Percentiles rank a stretch among this genome's conserved stretches.
Conservation (phyloP, 2,329 filamentous ascomycete species). For the Cadophora luteo-olivacea region DNA sequence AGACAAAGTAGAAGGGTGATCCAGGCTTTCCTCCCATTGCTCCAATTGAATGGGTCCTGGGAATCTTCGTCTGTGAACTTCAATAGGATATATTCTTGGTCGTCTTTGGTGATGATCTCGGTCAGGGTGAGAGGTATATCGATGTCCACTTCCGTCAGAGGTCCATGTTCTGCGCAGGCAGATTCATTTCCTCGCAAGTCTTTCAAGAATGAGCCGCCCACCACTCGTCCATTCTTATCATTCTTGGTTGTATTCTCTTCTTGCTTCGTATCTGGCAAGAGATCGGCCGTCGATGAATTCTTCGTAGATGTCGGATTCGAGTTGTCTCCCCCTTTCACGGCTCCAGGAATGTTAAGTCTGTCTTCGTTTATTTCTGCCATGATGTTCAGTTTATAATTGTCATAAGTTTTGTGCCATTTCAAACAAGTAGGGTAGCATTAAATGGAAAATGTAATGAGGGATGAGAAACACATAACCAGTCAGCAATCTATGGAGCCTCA, state of each 20-base stretch:
- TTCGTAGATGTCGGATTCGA: conserved; percentile 7
- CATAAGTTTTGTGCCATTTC: background rate
- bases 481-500: conserved; percentile 16
- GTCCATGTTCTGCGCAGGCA: conserved; percentile 41
- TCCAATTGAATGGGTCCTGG: conserved; percentile 61
- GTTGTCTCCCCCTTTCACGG: conserved; percentile 7
- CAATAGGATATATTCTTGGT: conserved; percentile 53
- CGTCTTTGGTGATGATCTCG: conserved; percentile 50
- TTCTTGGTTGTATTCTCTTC: conserved; percentile 29
- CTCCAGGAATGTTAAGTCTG: background rate
- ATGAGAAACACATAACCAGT: background rate
- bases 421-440: no score
- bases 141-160: conserved; percentile 51
- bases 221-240: conserved; percentile 45
- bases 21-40: conserved; percentile 50
- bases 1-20: conserved; percentile 55
- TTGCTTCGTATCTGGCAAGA: conserved; percentile 30
- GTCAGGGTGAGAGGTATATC: conserved; percentile 57
- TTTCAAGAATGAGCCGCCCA: conserved; percentile 48
- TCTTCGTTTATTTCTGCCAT: conserved; percentile 18
- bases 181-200: conserved; percentile 44
- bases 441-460: background rate
- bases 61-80: conserved; percentile 53
- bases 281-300: conserved; percentile 20
- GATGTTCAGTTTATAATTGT: background rate